Percentiles rank a stretch among this genome's conserved stretches.
phyloP scores from a whole-genome alignment of 2,329 filamentous ascomycete genomes.

The Xylogone sp. region DNA sequence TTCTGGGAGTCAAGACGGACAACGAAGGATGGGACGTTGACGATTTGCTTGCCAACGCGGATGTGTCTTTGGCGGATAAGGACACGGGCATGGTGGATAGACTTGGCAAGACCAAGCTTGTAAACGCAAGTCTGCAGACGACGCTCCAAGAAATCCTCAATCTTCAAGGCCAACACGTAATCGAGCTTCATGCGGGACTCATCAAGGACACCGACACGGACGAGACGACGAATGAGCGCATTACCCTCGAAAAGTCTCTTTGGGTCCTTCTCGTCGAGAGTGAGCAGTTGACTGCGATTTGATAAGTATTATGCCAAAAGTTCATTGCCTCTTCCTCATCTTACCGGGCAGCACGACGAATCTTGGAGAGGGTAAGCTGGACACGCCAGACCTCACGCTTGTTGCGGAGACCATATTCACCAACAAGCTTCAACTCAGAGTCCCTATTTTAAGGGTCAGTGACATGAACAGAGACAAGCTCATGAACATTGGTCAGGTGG shows the following conservation, averaged over 20 bases:
- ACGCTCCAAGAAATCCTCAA: slow-evolving; percentile 99
- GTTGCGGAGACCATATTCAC: slow-evolving; percentile 99
- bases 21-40: slow-evolving; percentile 99
- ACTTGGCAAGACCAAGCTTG: slow-evolving; percentile 99
- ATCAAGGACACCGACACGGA: slow-evolving; percentile 98
- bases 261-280: slow-evolving; percentile 99
- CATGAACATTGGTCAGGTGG: slow-evolving; percentile 84
- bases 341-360: slow-evolving; percentile 99
- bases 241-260: slow-evolving; percentile 99
- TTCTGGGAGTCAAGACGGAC: slow-evolving; percentile 99
- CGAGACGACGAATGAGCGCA: slow-evolving; percentile 99
- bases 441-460: slow-evolving; percentile 78
- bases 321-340: neutral
- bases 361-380: slow-evolving; percentile 99
- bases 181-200: slow-evolving; percentile 99
- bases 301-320: slow-evolving; percentile 10
- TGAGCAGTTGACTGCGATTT: slow-evolving; percentile 85
- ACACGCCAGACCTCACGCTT: slow-evolving; percentile 99
- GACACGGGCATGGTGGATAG: slow-evolving; percentile 99
- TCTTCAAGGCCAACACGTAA: slow-evolving; percentile 99
- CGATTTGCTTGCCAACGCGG: slow-evolving; percentile 99
- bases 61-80: slow-evolving; percentile 99
- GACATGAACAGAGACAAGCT: slow-evolving; percentile 98
- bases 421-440: slow-evolving; percentile 98
- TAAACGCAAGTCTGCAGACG: slow-evolving; percentile 99